Base-by-base conservation (phyloP, 2,329 filamentous ascomycete genomes). In the Trichoderma gracile region DNA sequence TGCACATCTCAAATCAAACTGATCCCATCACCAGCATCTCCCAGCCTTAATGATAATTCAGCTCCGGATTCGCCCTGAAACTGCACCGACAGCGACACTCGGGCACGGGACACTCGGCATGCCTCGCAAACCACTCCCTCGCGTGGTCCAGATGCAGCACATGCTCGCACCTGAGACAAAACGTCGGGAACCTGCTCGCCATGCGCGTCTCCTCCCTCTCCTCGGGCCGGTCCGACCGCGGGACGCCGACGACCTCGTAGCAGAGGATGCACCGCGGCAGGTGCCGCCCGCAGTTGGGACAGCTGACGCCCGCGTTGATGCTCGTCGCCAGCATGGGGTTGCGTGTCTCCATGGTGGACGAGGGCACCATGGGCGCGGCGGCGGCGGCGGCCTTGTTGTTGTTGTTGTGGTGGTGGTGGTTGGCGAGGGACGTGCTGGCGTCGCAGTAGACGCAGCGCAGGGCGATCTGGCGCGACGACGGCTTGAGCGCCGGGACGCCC, bases 371-470 rank as follows among this genome's bases (percentile, higher is more conserved):
- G 60, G 68, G 67, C 33, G 67, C 67, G 59, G 52, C 66, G 53
- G n/a, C n/a, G n/a, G n/a, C n/a, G 33, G 67, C 67, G 61, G 50
- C 66, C 50, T 68, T 68, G 60, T n/a, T n/a, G n/a, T n/a, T n/a
- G n/a, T n/a, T n/a, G n/a, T n/a, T n/a, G n/a, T n/a, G 3, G 27
- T 27, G 27, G 27, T 71, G 71, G 59, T 73, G 77, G 64, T 80
- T 81, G 46, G 79, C 78, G 25, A 83, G 77, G 40, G 80, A 83
- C 56, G 82, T 83, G 72, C 86, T 82, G 40, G 84, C 81, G 70
- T 90, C 87, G 77, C 91, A 95, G 77, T 91, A 91, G 54, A 89
- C 83, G 76, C 91, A 95, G 53, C 90, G 86, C 55, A 95, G 83
- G 5, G 89, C 86, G 60, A 94, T 85, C 76, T 92, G 90, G 38